These are phyloP conservation scores for Claviceps maximensis DNA, from an alignment of 2,329 filamentous ascomycete species.

Conservation along the genomic window DNA sequence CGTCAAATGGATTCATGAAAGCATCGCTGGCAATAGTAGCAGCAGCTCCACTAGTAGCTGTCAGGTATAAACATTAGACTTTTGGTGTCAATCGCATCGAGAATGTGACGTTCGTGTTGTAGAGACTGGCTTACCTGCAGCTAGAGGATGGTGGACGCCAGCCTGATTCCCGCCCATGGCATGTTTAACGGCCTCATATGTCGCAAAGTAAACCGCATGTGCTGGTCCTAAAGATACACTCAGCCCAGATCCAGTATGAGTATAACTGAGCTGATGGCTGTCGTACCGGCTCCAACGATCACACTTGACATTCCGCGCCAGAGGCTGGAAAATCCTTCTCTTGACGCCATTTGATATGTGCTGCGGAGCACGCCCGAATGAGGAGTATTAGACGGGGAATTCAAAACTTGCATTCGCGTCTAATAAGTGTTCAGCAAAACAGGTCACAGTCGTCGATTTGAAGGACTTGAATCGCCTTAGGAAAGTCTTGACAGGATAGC, in stretches of 20 bases:
- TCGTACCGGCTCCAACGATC: slow-evolving; percentile 78
- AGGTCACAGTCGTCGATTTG: not conserved
- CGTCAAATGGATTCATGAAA: slow-evolving; percentile 98
- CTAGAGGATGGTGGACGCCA: slow-evolving; percentile 81
- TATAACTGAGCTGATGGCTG: slow-evolving; percentile 9
- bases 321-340: slow-evolving; percentile 79
- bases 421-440: slow-evolving; percentile 25
- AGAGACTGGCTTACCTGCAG: slow-evolving; percentile 54
- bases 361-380: slow-evolving; percentile 88
- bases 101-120: not conserved
- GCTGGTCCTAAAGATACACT: slow-evolving; percentile 57
- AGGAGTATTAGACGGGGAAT: slow-evolving; percentile 64
- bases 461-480: not conserved
- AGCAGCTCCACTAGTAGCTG: slow-evolving; percentile 83
- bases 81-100: not conserved
- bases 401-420: slow-evolving; percentile 97
- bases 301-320: slow-evolving; percentile 97
- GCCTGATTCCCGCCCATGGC: slow-evolving; percentile 82
- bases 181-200: slow-evolving; percentile 95
- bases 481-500: not conserved
- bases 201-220: slow-evolving; percentile 96
- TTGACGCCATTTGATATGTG: slow-evolving; percentile 79
- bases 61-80: not conserved
- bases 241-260: not conserved
- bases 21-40: slow-evolving; percentile 96